Conservation (phyloP, 2,329 filamentous ascomycete species). For the Epichloe gansuensis region DNA sequence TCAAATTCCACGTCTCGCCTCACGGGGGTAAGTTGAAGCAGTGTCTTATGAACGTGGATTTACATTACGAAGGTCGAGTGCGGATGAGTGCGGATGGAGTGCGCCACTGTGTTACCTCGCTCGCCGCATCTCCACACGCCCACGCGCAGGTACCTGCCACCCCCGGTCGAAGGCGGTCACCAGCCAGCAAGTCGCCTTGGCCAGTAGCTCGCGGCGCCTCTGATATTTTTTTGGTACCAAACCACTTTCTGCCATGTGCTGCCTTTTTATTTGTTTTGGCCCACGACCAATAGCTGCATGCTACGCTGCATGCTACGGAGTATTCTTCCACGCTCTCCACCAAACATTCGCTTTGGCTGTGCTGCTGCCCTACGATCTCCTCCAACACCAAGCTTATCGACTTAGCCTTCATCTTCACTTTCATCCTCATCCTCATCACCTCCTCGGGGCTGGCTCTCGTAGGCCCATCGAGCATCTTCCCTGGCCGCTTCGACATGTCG, state of each 20-base stretch:
- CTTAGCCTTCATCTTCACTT: background rate
- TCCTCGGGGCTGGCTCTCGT: background rate
- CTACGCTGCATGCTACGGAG: conserved; percentile 11
- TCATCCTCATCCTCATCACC: conserved; percentile 1
- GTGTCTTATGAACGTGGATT: too few relatives aligned
- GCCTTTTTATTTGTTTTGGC: conserved; percentile 15
- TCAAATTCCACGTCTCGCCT: too few relatives aligned
- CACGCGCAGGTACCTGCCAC: background rate
- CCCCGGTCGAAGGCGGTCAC: background rate
- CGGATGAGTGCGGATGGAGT: background rate
- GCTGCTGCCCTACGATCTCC: conserved; percentile 6
- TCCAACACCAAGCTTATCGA: background rate
- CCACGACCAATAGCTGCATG: conserved; percentile 16
- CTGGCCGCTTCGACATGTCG: conserved; percentile 8
- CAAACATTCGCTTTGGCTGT: conserved; percentile 4
- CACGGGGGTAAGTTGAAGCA: too few relatives aligned
- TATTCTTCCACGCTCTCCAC: conserved; percentile 10
- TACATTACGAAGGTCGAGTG: too few relatives aligned
- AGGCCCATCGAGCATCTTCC: conserved; percentile 3
- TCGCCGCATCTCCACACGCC: background rate
- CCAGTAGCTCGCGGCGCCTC: background rate
- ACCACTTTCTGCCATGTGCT: conserved; percentile 6
- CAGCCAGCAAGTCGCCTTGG: background rate
- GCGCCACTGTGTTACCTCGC: background rate
- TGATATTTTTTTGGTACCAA: background rate